Base-by-base conservation (phyloP, 176 grass and related monocot genomes). In the Rhipidocladum racemiflorum region DNA sequence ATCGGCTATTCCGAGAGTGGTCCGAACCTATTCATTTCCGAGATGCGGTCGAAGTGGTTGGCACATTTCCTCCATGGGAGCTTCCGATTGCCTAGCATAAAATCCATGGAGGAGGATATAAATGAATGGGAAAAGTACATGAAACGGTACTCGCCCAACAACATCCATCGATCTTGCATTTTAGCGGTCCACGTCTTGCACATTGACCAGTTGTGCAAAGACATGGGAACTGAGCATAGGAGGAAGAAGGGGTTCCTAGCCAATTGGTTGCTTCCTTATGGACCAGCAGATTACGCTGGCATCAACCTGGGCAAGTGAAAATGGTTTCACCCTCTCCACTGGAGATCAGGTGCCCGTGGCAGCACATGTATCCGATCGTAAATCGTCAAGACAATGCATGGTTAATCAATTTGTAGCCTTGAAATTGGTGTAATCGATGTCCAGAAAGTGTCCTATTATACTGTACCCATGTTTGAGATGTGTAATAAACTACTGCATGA, bases 1-100 rank as follows among this genome's bases (percentile, higher is more conserved):
- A 27, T 74, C 36, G 67, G 66, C 69, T 80, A 81, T 4, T 73
- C 46, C n/a, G 84, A 80, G 56, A 74, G 66, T 43, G 11, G 35
- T 6, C 40, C 75, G 9, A 55, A 64, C 54, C 65, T 80, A 4
- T 65, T n/a, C 25, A 36, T 25, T 9, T 80, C 56, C 2, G 55
- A 86, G 32, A 16, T 86, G 23, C 61, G 55, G 15, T 86, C 84
- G 0, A 86, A 86, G 25, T 86, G 84, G 76, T 28, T 86, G 75
- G 39, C 61, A 4, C 84, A 86, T 73, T 72, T 86, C 69, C 17
- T 85, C 16, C 23, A 81, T 38, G 64, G 75, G 3, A 51, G 30
- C n/a, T 80, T 80, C 7, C 45, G 49, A 51, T 64, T 86, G 51
- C 75, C 84, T 35, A 86, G 65, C 64, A 56, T 86, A 69, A 38